Base-by-base conservation (phyloP, 306 rosid species). In the Lathyrus aphaca region DNA sequence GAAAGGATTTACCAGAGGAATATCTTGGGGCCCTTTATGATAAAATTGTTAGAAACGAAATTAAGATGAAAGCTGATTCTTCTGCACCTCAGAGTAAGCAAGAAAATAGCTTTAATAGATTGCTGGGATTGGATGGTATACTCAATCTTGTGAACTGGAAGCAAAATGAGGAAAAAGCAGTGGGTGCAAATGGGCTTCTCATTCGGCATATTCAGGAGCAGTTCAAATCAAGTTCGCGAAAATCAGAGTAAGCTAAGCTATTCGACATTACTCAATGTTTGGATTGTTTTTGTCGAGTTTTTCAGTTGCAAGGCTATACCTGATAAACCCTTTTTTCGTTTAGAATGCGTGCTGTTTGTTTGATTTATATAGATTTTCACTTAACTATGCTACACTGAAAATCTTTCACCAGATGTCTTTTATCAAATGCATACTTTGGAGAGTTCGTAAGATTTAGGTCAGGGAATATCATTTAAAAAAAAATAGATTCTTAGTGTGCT, bases 171-270 rank as follows among this genome's bases (percentile, higher is more conserved):
- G 99, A 91, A 83, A 95, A 91, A 74, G 99, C 92, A 5, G 85
- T 89, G 69, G 97, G 97, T 69, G 99, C 99, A 51, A 95, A 91
- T 55, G 95, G 99, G 59, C 91, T 86, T 83, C 99, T 91, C 78
- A 95, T 95, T 74, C 84, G 78, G 73, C 96, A 86, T 73, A 95
- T 95, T 69, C 99, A 95, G 82, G 99, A 95, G 83, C 99, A 95
- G 63, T 87, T 95, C 76, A 91, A 89, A 82, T 89, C 92, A 11
- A 89, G 87, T 72, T 89, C 99, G 3, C 95, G 95, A 83, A 95
- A 95, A 83, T 88, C 99, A 75, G 96, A 86, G 99, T 95, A 95
- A 89, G 99, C 73, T 66, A 70, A 82, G 68, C 63, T 76, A 38
- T 69, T 44, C 74, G 59, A 58, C 77, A 42, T 61, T 39, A 45